A percentile compares a stretch with the other conserved stretches of the same genome.
Evolutionary conservation across 768 basidiomycete species (phyloP).

Genomic region (Lactifluus rugatus): DNA sequence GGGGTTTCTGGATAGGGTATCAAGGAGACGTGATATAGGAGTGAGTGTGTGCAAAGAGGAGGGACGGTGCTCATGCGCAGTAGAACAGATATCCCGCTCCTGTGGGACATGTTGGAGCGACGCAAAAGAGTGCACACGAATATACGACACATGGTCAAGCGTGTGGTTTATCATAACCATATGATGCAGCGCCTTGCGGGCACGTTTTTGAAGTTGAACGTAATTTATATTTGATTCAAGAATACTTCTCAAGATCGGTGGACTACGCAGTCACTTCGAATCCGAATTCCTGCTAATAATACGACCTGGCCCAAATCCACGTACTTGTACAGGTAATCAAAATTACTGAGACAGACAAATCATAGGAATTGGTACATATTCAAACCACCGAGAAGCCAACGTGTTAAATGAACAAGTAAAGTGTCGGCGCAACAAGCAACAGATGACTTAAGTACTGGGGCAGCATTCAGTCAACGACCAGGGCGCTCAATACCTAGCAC

Average conservation of each 20-base stretch:
- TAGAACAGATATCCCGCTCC: not conserved
- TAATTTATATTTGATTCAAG: not conserved
- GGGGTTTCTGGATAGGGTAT: slow-evolving; percentile 25
- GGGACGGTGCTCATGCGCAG: too few relatives aligned
- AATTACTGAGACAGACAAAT: not conserved
- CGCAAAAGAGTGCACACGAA: not conserved
- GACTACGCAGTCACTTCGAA: not conserved
- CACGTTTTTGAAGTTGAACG: not conserved
- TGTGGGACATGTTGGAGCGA: not conserved
- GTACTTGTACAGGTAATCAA: not conserved
- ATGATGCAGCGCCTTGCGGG: not conserved
- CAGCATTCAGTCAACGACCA: not conserved
- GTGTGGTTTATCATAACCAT: not conserved
- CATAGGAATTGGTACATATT: not conserved
- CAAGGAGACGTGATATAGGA: not conserved
- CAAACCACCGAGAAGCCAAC: not conserved
- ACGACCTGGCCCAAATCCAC: not conserved
- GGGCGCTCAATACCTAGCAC: not conserved
- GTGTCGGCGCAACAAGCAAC: not conserved
- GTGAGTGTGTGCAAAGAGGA: too few relatives aligned
- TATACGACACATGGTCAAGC: not conserved
- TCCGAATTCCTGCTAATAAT: not conserved
- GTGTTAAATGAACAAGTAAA: not conserved
- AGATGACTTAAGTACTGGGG: not conserved
- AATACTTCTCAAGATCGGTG: not conserved